Evolutionary conservation across 2,329 filamentous ascomycete species (phyloP).

Genomic region (Colletotrichum salicis): DNA sequence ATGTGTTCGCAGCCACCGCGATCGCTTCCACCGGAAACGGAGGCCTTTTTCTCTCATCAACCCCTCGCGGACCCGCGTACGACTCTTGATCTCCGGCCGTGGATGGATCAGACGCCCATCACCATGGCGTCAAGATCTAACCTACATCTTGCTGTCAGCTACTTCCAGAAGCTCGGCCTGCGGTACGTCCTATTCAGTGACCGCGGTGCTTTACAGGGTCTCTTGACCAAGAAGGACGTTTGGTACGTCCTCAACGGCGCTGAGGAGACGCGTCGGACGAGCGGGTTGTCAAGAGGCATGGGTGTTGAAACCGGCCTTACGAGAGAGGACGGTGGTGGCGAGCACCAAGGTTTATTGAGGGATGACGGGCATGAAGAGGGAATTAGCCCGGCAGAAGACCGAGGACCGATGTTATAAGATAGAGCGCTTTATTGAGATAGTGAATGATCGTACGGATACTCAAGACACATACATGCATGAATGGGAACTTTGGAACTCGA

Average conservation of each 20-base stretch:
- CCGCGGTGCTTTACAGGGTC: conserved; percentile 80
- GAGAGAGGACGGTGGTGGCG: conserved; percentile 51
- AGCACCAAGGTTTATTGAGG: conserved; percentile 56
- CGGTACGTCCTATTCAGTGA: conserved; percentile 91
- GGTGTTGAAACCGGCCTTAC: conserved; percentile 48
- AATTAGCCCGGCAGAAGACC: conserved; percentile 37
- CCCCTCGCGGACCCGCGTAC: conserved; percentile 80
- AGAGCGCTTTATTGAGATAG: neutral
- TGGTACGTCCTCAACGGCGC: conserved; percentile 91
- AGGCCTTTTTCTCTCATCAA: conserved; percentile 86
- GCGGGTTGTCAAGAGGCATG: conserved; percentile 40
- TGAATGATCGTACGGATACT: neutral
- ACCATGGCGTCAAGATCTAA: conserved; percentile 82
- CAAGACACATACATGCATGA: neutral
- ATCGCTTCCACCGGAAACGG: conserved; percentile 74
- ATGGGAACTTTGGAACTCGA: neutral
- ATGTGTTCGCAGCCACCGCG: conserved; percentile 67
- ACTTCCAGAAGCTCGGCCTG: conserved; percentile 94
- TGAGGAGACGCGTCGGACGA: conserved; percentile 66
- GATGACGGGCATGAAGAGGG: conserved; percentile 48
- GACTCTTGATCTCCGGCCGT: conserved; percentile 88
- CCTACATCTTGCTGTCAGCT: conserved; percentile 86
- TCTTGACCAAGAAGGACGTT: conserved; percentile 97
- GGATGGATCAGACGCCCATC: conserved; percentile 99
- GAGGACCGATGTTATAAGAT: conserved; percentile 34